phyloP scores from a whole-genome alignment of 179 eudicot species.

The Drosera spatulata region DNA sequence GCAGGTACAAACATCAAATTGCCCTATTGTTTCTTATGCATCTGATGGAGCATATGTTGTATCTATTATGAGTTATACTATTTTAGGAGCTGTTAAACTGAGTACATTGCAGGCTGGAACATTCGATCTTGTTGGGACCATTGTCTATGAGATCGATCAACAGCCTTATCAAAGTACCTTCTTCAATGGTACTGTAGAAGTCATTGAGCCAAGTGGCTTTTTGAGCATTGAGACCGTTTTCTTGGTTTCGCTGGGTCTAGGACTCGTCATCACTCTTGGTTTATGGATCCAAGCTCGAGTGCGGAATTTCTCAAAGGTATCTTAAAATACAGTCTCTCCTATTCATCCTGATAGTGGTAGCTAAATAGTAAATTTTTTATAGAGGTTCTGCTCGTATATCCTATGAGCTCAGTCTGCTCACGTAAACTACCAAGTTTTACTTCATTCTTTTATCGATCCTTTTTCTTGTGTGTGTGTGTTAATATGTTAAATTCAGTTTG shows the following conservation, averaged over 20 bases:
- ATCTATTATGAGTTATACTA: not conserved
- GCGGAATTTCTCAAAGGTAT: conserved; percentile 51
- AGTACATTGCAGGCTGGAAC: conserved; percentile 55
- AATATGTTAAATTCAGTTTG: no score
- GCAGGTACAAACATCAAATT: conserved; percentile 83
- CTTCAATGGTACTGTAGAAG: no score
- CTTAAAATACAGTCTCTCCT: not conserved
- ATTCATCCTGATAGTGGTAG: no score
- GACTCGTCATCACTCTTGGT: conserved; percentile 59
- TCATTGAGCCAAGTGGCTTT: conserved; percentile 14
- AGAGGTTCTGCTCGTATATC: no score
- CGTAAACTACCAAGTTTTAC: no score
- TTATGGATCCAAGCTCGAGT: conserved; percentile 68
- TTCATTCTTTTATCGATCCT: no score
- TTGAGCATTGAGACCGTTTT: conserved; percentile 77
- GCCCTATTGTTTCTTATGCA: conserved; percentile 13
- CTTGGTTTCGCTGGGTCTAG: conserved; percentile 58
- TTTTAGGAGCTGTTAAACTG: not conserved
- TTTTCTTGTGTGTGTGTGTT: no score
- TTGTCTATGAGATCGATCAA: conserved; percentile 77
- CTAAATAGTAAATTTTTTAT: no score
- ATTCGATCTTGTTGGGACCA: conserved; percentile 81
- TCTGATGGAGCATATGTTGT: not conserved
- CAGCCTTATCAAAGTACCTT: conserved; percentile 9
- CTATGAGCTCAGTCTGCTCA: no score